phyloP scores from a whole-genome alignment of 139 green algal species.

The Ettlia oleoabundans region DNA sequence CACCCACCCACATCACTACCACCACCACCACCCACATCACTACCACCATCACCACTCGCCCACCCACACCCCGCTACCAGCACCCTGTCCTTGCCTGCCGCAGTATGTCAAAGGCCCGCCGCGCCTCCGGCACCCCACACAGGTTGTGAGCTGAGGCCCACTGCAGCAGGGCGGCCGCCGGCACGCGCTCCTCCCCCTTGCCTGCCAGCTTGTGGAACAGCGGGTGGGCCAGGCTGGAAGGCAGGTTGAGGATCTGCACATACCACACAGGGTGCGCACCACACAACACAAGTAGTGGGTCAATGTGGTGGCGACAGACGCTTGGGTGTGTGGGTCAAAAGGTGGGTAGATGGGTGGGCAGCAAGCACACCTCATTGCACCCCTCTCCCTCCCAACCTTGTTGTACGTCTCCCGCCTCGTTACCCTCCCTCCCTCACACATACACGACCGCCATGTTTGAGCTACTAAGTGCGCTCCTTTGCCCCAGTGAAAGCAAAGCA shows the following conservation, averaged over 20 bases:
- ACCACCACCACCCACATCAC: background rate
- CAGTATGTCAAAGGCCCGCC: conserved; percentile 59
- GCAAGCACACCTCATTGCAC: background rate
- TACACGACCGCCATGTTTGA: background rate
- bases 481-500: too few relatives aligned
- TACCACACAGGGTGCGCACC: too few relatives aligned
- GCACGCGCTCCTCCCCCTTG: conserved; percentile 34
- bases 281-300: too few relatives aligned
- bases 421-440: background rate
- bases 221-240: conserved; percentile 79
- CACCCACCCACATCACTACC: background rate
- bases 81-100: conserved; percentile 14
- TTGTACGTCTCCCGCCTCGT: too few relatives aligned
- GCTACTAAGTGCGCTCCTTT: too few relatives aligned
- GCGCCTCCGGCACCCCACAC: conserved; percentile 3
- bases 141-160: conserved; percentile 55
- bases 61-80: background rate
- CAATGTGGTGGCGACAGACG: too few relatives aligned
- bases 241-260: conserved; percentile 85
- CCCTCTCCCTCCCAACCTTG: too few relatives aligned
- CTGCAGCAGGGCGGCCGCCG: conserved; percentile 39
- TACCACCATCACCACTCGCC: too few relatives aligned
- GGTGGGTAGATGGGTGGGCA: too few relatives aligned
- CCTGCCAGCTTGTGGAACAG: conserved; percentile 76
- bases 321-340: too few relatives aligned